Base-by-base conservation (phyloP, 441 rosid species). In the Populus hybrid region DNA sequence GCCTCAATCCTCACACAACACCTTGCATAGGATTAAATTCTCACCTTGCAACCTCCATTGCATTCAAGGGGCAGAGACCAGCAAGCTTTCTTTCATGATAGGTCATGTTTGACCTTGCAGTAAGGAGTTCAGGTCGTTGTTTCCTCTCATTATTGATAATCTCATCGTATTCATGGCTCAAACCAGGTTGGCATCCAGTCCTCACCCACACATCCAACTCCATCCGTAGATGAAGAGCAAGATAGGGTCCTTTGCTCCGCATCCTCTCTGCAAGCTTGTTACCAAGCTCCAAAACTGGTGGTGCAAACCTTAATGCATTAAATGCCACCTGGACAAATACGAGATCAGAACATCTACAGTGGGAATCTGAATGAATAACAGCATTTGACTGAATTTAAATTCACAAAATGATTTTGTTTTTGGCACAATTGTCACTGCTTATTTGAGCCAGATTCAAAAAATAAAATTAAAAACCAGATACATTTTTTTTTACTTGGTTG, bases 161-260 rank as follows among this genome's bases (percentile, higher is more conserved):
- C 83, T 91, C 97, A 50, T 95, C 98, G 38, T 86, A 93, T 79
- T 89, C 84, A 19, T 84, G 86, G 83, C 85, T 89, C 80, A 93
- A 79, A 76, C 95, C 99, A 24, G 95, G 90, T 73, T 90, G 93
- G 80, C 99, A 95, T 16, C 99, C 99, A 8, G 98, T 95, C 83
- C 97, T 90, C 79, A 95, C 97, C 98, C 98, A 95, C 11, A 93
- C 98, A 71, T 92, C 98, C 84, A 92, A 92, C 86, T 95, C 98
- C 86, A 93, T 71, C 19, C 98, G 87, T 70, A 92, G 88, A 86
- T 93, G 99, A 78, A 95, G 91, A 11, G 97, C 95, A 72, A 95
- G 83, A 79, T 93, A 95, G 5, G 99, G 94, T 70, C 99, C 98
- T 81, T 88, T 89, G 83, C 87, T 91, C 75, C 75, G 76, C 94